phyloP scores from a whole-genome alignment of 164 flowering plant species.

The Euptelea pleiosperma region DNA sequence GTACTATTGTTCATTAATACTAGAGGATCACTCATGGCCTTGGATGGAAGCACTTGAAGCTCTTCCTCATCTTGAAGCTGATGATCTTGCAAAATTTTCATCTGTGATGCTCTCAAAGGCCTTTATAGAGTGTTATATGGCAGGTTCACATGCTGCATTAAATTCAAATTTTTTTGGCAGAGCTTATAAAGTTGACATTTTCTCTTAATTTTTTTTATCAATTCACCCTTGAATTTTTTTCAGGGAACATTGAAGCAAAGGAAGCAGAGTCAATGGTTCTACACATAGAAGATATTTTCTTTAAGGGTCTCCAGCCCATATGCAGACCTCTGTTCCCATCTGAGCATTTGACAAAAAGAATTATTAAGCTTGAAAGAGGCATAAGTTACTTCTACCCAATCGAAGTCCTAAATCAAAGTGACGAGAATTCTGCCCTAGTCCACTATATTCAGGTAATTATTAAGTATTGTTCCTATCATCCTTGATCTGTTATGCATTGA shows the following conservation, averaged over 20 bases:
- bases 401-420: constrained; percentile 66
- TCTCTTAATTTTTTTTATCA: not conserved
- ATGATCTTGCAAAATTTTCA: constrained; percentile 59
- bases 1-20: constrained; percentile 72
- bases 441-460: constrained; percentile 85
- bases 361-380: constrained; percentile 72
- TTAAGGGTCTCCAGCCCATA: constrained; percentile 46
- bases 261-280: constrained; percentile 78
- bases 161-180: not conserved
- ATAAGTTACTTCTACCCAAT: constrained; percentile 45
- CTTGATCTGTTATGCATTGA: not conserved
- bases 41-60: constrained; percentile 81
- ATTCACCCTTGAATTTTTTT: constrained; percentile 1
- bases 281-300: constrained; percentile 69
- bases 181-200: constrained; percentile 1
- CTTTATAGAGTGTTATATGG: constrained; percentile 74
- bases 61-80: constrained; percentile 65
- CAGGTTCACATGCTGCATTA: constrained; percentile 43
- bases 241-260: constrained; percentile 70
- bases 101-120: constrained; percentile 72
- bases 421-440: constrained; percentile 87
- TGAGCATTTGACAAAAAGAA: constrained; percentile 73
- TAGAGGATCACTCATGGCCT: constrained; percentile 74
- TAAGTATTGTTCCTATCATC: not conserved
- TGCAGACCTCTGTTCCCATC: constrained; percentile 72